These are phyloP conservation scores for Hypoxylon trugodes DNA, from an alignment of 495 filamentous ascomycete species.

Conservation along the genomic window DNA sequence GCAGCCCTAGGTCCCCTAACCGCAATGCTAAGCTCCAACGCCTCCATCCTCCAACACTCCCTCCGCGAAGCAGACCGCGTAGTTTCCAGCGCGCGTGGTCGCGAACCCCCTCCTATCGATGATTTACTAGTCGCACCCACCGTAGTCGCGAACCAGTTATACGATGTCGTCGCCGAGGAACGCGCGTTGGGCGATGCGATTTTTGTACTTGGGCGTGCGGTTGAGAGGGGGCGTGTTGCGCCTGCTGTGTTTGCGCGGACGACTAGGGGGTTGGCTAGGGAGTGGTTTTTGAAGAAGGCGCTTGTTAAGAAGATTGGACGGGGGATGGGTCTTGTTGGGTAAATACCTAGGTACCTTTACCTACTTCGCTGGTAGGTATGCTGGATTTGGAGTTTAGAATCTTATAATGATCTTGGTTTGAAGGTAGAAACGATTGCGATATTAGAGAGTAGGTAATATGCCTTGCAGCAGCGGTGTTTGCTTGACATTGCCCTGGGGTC, in stretches of 20 bases:
- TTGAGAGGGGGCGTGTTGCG: conserved; percentile 81
- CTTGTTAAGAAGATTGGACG: conserved; percentile 85
- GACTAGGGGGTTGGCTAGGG: conserved; percentile 82
- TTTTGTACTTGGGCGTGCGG: conserved; percentile 80
- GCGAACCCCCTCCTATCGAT: conserved; percentile 68
- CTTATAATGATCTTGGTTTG: too few relatives aligned
- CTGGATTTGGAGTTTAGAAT: too few relatives aligned
- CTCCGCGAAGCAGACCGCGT: conserved; percentile 82
- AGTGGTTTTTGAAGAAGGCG: conserved; percentile 91
- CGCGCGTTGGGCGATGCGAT: conserved; percentile 82
- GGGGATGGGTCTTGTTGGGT: conserved; percentile 72
- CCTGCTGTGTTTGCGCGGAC: conserved; percentile 84
- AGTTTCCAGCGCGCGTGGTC: conserved; percentile 58
- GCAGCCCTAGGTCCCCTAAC: conserved; percentile 73
- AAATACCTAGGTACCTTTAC: too few relatives aligned
- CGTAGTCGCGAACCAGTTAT: conserved; percentile 91
- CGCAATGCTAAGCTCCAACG: conserved; percentile 76
- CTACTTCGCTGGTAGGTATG: too few relatives aligned
- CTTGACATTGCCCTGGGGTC: too few relatives aligned
- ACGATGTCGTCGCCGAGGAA: conserved; percentile 86
- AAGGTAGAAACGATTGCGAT: too few relatives aligned
- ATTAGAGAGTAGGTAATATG: too few relatives aligned
- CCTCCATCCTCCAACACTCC: conserved; percentile 75
- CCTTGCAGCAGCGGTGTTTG: too few relatives aligned
- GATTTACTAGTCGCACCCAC: conserved; percentile 93